Conservation (phyloP, 2,329 filamentous ascomycete species). For the Davidsoniella australis region DNA sequence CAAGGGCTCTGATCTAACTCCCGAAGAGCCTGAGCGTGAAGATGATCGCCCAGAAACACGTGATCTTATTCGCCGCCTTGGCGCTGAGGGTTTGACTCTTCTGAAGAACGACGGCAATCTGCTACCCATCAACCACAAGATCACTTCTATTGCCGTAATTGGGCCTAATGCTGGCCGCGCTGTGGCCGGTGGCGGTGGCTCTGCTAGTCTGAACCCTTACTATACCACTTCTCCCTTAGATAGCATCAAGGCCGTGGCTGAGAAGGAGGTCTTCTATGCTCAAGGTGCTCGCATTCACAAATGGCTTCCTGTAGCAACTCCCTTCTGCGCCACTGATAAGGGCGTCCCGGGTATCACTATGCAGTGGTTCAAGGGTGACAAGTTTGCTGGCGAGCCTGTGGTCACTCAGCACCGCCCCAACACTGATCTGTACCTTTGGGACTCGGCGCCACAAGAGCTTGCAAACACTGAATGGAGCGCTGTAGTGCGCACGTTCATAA, state of each 20-base stretch:
- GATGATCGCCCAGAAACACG: conserved; percentile 41
- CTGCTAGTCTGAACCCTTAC: conserved; percentile 51
- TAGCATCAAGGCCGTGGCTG: conserved; percentile 37
- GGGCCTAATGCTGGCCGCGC: conserved; percentile 50
- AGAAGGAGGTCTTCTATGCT: conserved; percentile 40
- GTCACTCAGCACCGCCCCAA: conserved; percentile 42
- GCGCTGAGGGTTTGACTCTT: conserved; percentile 43
- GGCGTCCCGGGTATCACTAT: conserved; percentile 45
- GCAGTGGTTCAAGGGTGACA: conserved; percentile 47
- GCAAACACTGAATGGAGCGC: conserved; percentile 49
- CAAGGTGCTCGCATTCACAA: conserved; percentile 47
- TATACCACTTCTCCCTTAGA: conserved; percentile 49
- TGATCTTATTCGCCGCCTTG: conserved; percentile 41
- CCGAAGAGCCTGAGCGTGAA: conserved; percentile 39
- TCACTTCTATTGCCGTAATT: conserved; percentile 45
- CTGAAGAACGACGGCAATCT: conserved; percentile 44
- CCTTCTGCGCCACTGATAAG: conserved; percentile 36
- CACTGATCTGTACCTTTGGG: conserved; percentile 54
- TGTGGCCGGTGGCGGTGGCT: conserved; percentile 51
- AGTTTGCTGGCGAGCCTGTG: conserved; percentile 39
- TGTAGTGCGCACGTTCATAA: conserved; percentile 41
- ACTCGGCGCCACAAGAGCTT: conserved; percentile 43
- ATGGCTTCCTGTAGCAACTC: conserved; percentile 46
- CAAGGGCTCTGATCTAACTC: conserved; percentile 39
- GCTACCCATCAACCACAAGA: conserved; percentile 38